Conservation (phyloP, 371 early-diverging fungal species). For the Mortierella sp. region DNA sequence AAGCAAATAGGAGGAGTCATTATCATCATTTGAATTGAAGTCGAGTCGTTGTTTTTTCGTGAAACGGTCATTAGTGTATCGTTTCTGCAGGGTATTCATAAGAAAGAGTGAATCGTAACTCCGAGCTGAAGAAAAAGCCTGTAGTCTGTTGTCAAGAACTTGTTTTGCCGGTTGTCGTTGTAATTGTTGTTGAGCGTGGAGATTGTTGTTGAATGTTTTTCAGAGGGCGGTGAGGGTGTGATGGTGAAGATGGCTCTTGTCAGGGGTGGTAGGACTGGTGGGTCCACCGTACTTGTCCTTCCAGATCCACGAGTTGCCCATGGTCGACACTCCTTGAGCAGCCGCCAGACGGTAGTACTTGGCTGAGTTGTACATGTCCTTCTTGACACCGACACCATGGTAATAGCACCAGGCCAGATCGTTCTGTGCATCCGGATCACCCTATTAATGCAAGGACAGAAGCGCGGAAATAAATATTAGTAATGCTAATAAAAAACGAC, state of each 20-base stretch:
- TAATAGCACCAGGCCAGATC: conserved; percentile 85
- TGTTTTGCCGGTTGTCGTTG: not conserved
- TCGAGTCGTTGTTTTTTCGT: no score
- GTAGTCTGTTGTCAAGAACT: no score
- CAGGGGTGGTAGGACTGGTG: conserved; percentile 25
- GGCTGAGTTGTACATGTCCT: conserved; percentile 85
- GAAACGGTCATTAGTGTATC: no score
- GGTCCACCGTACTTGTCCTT: conserved; percentile 84
- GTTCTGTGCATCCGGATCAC: conserved; percentile 93
- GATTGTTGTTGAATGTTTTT: not conserved
- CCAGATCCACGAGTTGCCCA: conserved; percentile 95
- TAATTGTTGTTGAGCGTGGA: not conserved
- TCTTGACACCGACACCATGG: conserved; percentile 88
- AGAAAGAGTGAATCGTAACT: no score
- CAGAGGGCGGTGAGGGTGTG: conserved; percentile 1
- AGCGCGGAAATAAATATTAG: not conserved
- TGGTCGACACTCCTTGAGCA: conserved; percentile 80
- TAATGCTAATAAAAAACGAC: not conserved
- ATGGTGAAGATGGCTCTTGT: conserved; percentile 8
- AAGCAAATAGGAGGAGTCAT: no score
- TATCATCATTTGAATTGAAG: no score
- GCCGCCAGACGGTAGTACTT: conserved; percentile 91
- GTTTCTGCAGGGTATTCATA: no score
- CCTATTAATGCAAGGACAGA: conserved; percentile 43
- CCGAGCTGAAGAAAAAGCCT: no score